Base-by-base conservation (phyloP, 495 filamentous ascomycete species). In the Schizothecium vesticola region DNA sequence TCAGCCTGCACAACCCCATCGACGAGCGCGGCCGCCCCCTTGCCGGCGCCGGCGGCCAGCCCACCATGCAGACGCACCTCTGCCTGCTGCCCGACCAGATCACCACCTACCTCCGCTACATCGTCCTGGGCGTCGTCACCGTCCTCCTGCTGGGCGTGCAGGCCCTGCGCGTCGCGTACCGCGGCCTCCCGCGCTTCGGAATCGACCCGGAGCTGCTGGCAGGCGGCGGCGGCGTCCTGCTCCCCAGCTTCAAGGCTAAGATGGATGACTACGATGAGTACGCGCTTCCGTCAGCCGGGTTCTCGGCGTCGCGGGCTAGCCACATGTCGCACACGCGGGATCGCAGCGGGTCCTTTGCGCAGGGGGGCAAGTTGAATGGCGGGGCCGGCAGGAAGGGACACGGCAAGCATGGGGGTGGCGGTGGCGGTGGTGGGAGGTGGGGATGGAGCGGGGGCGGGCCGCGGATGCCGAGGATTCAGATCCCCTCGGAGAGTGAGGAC, bases 51-150 rank as follows among this genome's bases (percentile, higher is more conserved):
- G 67, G 72, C 16, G 80, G 71, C 11, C 72, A 68, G 68, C 70
- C 81, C 1, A 98, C 93, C 3, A 74, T 96, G 3, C 91, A 98
- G 76, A 93, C 89, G 3, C 92, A 96, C 72, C 88, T 98, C 12
- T 99, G 95, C 74, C 83, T 98, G 3, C 86, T 99, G 7, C 96
- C 96, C 1, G 91, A 92, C 75, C 93, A 97, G 72, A 82, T 97
- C 3, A 82, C 82, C 10, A 92, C 93, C 59, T 96, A 93, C 80
- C 86, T 93, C 57, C 84, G 85, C 67, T 99, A 99, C 75, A 85
- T 79, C 61, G 76, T 81, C 11, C 79, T 94, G 25, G 79, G 90
- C 0, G 80, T 81, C 8, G 19, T 92, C 11, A 92, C 86, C 9
- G 61, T 95, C 4, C 61, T 83, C 28, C 26, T 86, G 11, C 85